Evolutionary conservation across 345 rosid species (phyloP).

Genomic region (Sisymbrium altissimum): DNA sequence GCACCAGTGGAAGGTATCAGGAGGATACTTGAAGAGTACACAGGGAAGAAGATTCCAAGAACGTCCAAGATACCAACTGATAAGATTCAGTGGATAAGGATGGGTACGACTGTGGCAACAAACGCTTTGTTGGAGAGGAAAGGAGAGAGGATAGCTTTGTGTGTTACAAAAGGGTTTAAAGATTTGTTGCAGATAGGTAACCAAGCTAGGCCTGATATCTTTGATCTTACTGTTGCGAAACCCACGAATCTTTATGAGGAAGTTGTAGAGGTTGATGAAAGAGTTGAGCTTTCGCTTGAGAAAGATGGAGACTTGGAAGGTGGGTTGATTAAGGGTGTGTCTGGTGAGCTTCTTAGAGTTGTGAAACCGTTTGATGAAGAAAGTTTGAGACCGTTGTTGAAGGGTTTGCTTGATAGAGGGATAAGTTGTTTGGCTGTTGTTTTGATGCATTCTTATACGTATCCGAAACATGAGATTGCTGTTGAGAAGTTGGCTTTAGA

Average conservation of each 20-base stretch:
- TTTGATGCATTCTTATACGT: constrained; percentile 90
- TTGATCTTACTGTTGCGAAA: constrained; percentile 76
- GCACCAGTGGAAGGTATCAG: constrained; percentile 96
- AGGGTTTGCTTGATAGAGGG: constrained; percentile 65
- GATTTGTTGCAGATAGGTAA: constrained; percentile 95
- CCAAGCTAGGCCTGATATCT: constrained; percentile 86
- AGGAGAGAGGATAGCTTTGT: constrained; percentile 86
- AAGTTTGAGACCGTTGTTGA: constrained; percentile 54
- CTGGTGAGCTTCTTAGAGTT: constrained; percentile 84
- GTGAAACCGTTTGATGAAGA: constrained; percentile 64
- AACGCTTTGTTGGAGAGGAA: constrained; percentile 95
- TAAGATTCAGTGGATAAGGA: constrained; percentile 94
- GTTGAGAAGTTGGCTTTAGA: constrained; percentile 72
- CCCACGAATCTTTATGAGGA: constrained; percentile 88
- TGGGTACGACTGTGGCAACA: constrained; percentile 97
- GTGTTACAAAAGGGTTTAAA: constrained; percentile 82
- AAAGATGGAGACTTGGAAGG: constrained; percentile 29
- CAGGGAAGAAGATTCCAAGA: constrained; percentile 61
- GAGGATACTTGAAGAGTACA: constrained; percentile 81
- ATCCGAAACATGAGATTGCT: constrained; percentile 75
- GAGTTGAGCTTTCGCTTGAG: constrained; percentile 69
- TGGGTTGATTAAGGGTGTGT: constrained; percentile 57
- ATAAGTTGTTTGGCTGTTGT: constrained; percentile 90
- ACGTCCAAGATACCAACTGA: constrained; percentile 74
- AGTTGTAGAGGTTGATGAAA: constrained; percentile 85